These are phyloP conservation scores for Pseudozyma flocculosa DNA, from an alignment of 1,284 basidiomycete genomes.

Conservation along the genomic window DNA sequence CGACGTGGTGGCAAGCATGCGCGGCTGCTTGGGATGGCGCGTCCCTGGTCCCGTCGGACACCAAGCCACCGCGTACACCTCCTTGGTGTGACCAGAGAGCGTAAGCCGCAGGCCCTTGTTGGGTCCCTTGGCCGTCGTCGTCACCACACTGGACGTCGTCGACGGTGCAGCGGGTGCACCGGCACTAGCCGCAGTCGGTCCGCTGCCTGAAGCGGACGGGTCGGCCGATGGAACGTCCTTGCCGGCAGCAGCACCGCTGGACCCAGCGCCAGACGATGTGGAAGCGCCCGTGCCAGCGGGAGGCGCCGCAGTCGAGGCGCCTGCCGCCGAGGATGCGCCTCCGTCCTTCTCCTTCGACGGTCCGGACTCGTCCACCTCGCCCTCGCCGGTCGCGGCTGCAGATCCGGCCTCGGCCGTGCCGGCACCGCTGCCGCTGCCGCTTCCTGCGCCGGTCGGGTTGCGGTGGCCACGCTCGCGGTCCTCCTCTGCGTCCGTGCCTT, in stretches of 20 bases:
- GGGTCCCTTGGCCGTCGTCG: slow-evolving; percentile 28
- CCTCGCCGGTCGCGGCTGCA: no score
- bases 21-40: slow-evolving; percentile 40
- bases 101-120: slow-evolving; percentile 35
- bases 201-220: no score
- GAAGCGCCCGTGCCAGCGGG: no score
- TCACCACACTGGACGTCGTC: slow-evolving; percentile 9
- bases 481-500: slow-evolving; percentile 41
- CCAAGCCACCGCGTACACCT: slow-evolving; percentile 55
- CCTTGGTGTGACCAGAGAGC: slow-evolving; percentile 51
- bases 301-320: no score
- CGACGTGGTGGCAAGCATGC: slow-evolving; percentile 54
- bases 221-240: slow-evolving; percentile 26
- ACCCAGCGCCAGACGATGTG: neutral
- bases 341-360: no score
- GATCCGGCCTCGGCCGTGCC: no score
- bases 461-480: no score
- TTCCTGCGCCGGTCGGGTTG: no score
- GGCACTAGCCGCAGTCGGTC: slow-evolving; percentile 18
- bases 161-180: slow-evolving; percentile 5
- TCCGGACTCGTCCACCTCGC: no score
- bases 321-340: no score
- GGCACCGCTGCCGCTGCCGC: no score
- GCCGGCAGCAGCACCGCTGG: neutral
- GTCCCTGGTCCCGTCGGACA: slow-evolving; percentile 46